A percentile compares a stretch with the other conserved stretches of the same genome.
Evolutionary conservation across 2,329 filamentous ascomycete species (phyloP).

Genomic region (Hymenoscyphus repandus): DNA sequence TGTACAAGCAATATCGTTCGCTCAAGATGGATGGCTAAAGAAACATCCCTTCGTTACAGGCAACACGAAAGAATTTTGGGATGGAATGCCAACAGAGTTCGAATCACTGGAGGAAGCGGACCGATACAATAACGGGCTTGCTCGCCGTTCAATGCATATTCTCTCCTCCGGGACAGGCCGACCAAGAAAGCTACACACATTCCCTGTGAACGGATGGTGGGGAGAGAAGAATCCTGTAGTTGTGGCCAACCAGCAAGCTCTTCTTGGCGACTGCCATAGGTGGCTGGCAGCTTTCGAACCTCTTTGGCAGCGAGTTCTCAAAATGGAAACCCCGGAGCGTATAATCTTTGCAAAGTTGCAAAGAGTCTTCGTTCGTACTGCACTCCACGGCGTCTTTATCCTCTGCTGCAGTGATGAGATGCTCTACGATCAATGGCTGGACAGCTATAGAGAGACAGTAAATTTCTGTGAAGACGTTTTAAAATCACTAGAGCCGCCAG

Average conservation of each 20-base stretch:
- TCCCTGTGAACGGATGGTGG: conserved; percentile 16
- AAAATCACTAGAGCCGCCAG: conserved; percentile 6
- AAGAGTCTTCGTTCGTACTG: conserved; percentile 49
- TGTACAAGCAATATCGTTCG: conserved; percentile 17
- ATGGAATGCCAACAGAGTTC: conserved; percentile 12
- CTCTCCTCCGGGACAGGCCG: conserved; percentile 3
- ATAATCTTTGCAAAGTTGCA: conserved; percentile 26
- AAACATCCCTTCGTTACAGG: conserved; percentile 4
- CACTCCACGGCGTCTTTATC: conserved; percentile 7
- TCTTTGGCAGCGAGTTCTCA: neutral
- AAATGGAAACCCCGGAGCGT: neutral
- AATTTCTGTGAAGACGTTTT: conserved; percentile 12
- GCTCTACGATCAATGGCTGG: conserved; percentile 17
- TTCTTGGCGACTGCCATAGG: conserved; percentile 2
- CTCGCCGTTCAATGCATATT: conserved; percentile 10
- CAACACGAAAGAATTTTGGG: conserved; percentile 4
- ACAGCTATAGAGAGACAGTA: conserved; percentile 11
- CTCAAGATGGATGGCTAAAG: conserved; percentile 8
- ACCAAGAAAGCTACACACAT: conserved; percentile 4
- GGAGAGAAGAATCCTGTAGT: conserved; percentile 6
- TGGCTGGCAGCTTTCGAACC: conserved; percentile 8
- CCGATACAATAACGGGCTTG: conserved; percentile 8
- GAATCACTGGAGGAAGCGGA: conserved; percentile 9
- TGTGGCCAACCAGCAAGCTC: conserved; percentile 8
- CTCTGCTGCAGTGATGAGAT: conserved; percentile 16